Base-by-base conservation (phyloP, 495 filamentous ascomycete genomes). In the Peziza echinospora region DNA sequence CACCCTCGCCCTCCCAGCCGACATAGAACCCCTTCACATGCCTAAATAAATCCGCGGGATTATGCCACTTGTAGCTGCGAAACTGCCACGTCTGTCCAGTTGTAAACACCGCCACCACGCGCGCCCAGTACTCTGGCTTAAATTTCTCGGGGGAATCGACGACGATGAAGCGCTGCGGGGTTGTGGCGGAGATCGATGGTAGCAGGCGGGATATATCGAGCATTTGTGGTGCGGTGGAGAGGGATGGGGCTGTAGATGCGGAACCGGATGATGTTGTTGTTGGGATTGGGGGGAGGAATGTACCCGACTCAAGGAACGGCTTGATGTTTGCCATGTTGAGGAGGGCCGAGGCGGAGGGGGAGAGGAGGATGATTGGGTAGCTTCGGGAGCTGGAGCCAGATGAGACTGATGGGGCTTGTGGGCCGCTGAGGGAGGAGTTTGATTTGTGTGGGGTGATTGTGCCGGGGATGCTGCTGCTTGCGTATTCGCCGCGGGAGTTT, bases 61-160 rank as follows among this genome's bases (percentile, higher is more conserved):
- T 75, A 49, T 79, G 77, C 86, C 89, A 96, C 65, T 89, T 91
- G 71, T 96, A 99, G 41, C 76, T 79, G 64, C 93, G 92, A 65
- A 96, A 99, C 62, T 99, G 89, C 89, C 89, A 99, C 9, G 80
- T 78, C 63, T 99, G 89, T 21, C 89, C 89, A 7, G 89, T 99
- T 0, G 89, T 99, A 64, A 99, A 99, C 41, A 99, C 84, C 7
- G 83, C 91, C 7, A 96, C 89, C 8, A 99, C 82, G 17, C 91
- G 77, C 48, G 77, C 75, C 89, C 89, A 99, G 65, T 96, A 94
- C 58, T 96, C 86, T 1, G 89, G 89, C 61, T 89, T 89, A 69
- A 99, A 99, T 63, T 91, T 78, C 55, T 89, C 77, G 0, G 84
- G 78, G 10, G 75, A 76, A 59, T 99, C 89, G 45, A 94, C 87